These are phyloP conservation scores for Phytophthora hybrid DNA, from an alignment of 352 stramenopile genomes.

Conservation along the genomic window DNA sequence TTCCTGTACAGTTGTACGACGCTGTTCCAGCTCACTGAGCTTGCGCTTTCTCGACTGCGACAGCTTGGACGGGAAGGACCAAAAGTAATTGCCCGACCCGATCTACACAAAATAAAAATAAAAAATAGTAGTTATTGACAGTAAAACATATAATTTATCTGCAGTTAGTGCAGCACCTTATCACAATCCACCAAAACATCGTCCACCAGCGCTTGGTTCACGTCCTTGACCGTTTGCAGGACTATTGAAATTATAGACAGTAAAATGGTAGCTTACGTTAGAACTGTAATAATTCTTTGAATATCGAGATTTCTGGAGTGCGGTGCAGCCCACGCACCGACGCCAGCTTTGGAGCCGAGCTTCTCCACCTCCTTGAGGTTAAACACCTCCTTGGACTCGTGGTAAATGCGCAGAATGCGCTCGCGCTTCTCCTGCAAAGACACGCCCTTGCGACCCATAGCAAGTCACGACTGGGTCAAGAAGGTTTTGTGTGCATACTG, in stretches of 20 bases:
- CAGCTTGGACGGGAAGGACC: conserved; percentile 87
- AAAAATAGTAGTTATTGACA: background rate
- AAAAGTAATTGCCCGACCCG: conserved; percentile 90
- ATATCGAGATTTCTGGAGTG: background rate
- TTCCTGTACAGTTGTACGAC: conserved; percentile 41
- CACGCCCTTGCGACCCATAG: conserved; percentile 82
- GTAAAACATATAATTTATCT: no score
- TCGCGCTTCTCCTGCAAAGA: conserved; percentile 88
- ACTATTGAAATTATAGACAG: conserved; percentile 47
- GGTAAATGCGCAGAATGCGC: conserved; percentile 88
- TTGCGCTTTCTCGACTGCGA: conserved; percentile 85
- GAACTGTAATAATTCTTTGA: background rate
- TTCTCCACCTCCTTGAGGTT: conserved; percentile 92
- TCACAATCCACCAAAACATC: conserved; percentile 85
- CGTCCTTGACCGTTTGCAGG: conserved; percentile 90
- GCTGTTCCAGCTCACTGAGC: conserved; percentile 69
- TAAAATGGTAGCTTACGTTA: conserved; percentile 11
- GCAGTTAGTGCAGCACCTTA: conserved; percentile 50
- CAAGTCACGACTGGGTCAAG: background rate
- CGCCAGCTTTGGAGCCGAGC: conserved; percentile 81
- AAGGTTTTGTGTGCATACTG: background rate
- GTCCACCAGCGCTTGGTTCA: conserved; percentile 89
- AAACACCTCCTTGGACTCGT: conserved; percentile 86
- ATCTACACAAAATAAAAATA: conserved; percentile 50
- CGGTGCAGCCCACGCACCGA: conserved; percentile 51